A percentile compares a stretch with the other conserved stretches of the same genome.
Conservation (phyloP, 2,329 filamentous ascomycete genomes). For the Ascochyta clinopodiicola region DNA sequence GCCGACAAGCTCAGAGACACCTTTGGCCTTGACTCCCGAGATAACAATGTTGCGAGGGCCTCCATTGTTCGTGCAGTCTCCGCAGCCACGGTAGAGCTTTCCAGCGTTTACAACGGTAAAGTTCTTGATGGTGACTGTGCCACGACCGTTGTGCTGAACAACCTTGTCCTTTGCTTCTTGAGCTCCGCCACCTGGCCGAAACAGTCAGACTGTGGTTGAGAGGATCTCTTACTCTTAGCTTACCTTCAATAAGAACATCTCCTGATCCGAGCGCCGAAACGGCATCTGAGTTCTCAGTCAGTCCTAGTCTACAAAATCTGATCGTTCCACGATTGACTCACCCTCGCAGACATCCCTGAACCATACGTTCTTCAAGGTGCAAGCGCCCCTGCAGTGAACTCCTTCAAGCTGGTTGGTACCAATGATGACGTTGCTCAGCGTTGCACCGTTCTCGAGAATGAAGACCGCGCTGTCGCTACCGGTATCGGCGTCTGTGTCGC, state of each 20-base stretch:
- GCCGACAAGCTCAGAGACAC: constrained; percentile 48
- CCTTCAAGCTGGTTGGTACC: constrained; percentile 56
- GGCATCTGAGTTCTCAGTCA: constrained; percentile 13
- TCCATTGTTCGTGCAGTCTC: constrained; percentile 51
- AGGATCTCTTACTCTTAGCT: no score
- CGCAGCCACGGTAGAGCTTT: constrained; percentile 58
- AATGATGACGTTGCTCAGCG: constrained; percentile 60
- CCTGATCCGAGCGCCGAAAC: constrained; percentile 29
- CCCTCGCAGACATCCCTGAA: constrained; percentile 32
- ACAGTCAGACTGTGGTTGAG: no score
- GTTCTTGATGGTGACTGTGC: constrained; percentile 39
- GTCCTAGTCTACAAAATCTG: not conserved
- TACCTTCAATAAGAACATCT: constrained; percentile 36
- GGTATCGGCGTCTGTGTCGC: constrained; percentile 20
- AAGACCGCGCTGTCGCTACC: constrained; percentile 52
- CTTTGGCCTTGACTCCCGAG: constrained; percentile 44
- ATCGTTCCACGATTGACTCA: not conserved
- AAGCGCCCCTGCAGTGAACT: constrained; percentile 57
- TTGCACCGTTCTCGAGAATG: constrained; percentile 56
- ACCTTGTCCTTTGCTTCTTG: constrained; percentile 38
- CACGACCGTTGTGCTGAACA: constrained; percentile 41
- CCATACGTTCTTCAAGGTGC: constrained; percentile 45
- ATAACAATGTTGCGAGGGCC: constrained; percentile 50
- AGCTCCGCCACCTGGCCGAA: constrained; percentile 35
- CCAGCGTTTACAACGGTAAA: constrained; percentile 54